A percentile compares a stretch with the other conserved stretches of the same genome.
Conservation (phyloP, 176 grass and related monocot genomes). For the Microstegium vimineum region DNA sequence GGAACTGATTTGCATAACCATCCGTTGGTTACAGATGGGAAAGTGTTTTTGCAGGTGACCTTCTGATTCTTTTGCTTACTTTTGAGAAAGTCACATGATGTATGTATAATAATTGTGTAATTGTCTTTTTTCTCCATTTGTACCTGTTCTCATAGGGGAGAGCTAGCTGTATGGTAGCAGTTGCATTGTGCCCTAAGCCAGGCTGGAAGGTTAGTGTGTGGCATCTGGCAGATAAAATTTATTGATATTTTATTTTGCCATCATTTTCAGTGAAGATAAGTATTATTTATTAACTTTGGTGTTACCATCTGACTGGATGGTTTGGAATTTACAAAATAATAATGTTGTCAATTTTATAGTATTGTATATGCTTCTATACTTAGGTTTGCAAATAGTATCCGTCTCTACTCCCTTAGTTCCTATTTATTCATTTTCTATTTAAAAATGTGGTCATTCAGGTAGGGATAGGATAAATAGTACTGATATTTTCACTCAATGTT, state of each 20-base stretch:
- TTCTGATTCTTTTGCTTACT: slow-evolving; percentile 14
- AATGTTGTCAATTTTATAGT: background rate
- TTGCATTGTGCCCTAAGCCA: slow-evolving; percentile 72
- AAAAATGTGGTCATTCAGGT: background rate
- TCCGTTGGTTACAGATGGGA: slow-evolving; percentile 65
- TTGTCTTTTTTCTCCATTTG: background rate
- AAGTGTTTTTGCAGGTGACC: slow-evolving; percentile 70
- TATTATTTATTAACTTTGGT: background rate
- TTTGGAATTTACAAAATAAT: background rate
- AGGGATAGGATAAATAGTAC: background rate
- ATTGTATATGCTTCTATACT: background rate
- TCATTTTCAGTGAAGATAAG: background rate
- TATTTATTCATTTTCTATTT: background rate
- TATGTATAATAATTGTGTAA: background rate
- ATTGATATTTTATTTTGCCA: background rate
- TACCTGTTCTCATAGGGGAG: slow-evolving; percentile 59
- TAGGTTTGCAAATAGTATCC: background rate
- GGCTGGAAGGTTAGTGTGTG: slow-evolving; percentile 73
- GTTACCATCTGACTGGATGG: background rate
- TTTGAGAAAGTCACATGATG: background rate
- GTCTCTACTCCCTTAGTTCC: background rate
- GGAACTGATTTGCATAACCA: slow-evolving; percentile 89
- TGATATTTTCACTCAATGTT: background rate
- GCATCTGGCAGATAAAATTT: background rate
- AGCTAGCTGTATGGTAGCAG: slow-evolving; percentile 91